phyloP scores from a whole-genome alignment of 306 rosid genomes.

The Abrus precatorius region DNA sequence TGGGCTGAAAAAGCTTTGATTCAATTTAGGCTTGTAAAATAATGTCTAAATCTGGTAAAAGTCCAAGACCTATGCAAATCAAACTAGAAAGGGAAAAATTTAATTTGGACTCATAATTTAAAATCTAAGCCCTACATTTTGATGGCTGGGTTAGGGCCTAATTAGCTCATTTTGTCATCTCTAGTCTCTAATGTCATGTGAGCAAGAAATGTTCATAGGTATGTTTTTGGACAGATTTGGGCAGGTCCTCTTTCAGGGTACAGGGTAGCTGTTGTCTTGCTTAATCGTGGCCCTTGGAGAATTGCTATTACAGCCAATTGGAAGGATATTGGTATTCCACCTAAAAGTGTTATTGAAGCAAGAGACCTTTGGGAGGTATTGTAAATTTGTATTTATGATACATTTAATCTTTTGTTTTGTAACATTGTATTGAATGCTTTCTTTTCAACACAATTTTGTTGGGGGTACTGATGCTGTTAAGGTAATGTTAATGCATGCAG shows the following conservation, averaged over 20 bases:
- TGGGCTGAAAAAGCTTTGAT: too few species aligned
- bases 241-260: conserved; percentile 90
- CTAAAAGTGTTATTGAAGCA: conserved; percentile 65
- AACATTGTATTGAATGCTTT: neutral
- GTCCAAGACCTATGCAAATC: too few species aligned
- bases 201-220: neutral
- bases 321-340: conserved; percentile 92
- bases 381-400: neutral
- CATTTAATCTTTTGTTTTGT: conserved; percentile 19
- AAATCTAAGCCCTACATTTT: too few species aligned
- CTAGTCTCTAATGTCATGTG: neutral
- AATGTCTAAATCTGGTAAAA: too few species aligned
- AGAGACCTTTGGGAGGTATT: conserved; percentile 95
- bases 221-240: conserved; percentile 72
- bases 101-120: too few species aligned
- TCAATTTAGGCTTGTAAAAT: too few species aligned
- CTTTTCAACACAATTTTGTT: neutral
- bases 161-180: too few species aligned
- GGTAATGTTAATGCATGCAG: conserved; percentile 60
- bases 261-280: conserved; percentile 72
- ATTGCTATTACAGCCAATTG: conserved; percentile 64
- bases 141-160: too few species aligned
- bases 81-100: too few species aligned
- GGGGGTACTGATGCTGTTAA: neutral
- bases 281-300: conserved; percentile 67